Conservation (phyloP, 805 yeast species). For the Dipodascus geniculatus region DNA sequence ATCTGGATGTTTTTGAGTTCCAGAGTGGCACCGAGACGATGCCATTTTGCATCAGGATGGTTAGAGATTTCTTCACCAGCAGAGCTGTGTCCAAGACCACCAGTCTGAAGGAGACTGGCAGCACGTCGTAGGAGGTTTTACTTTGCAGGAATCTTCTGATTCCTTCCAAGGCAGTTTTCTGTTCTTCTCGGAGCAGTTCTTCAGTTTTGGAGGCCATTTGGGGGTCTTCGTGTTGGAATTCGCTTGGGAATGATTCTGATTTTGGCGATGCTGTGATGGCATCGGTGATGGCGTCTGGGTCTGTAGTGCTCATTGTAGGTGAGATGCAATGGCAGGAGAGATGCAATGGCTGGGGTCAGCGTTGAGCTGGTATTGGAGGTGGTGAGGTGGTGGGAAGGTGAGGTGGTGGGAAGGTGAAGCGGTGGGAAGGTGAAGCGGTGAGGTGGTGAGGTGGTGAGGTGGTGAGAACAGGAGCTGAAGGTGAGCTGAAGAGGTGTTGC, state of each 20-base stretch:
- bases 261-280: not conserved
- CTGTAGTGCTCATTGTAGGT: too few relatives aligned
- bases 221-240: not conserved
- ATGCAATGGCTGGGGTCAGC: not conserved
- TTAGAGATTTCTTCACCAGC: constrained; percentile 79
- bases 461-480: not conserved
- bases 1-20: constrained; percentile 79
- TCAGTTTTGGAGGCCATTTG: not conserved
- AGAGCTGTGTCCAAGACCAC: constrained; percentile 89
- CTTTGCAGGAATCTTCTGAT: constrained; percentile 76
- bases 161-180: constrained; percentile 64
- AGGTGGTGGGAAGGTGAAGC: not conserved
- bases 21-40: constrained; percentile 95
- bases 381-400: not conserved
- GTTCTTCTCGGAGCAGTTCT: constrained; percentile 37
- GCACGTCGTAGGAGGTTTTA: constrained; percentile 90
- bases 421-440: not conserved
- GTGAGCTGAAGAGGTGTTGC: not conserved
- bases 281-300: not conserved
- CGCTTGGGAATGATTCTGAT: not conserved
- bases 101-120: constrained; percentile 88
- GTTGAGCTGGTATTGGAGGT: not conserved
- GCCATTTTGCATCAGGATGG: constrained; percentile 81
- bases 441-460: not conserved
- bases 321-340: not conserved